Evolutionary conservation across 1,139 yeast genomes (phyloP), one percentile per base, ranked within the genome.

Genomic region (Yamadazyma dendronema): DNA sequence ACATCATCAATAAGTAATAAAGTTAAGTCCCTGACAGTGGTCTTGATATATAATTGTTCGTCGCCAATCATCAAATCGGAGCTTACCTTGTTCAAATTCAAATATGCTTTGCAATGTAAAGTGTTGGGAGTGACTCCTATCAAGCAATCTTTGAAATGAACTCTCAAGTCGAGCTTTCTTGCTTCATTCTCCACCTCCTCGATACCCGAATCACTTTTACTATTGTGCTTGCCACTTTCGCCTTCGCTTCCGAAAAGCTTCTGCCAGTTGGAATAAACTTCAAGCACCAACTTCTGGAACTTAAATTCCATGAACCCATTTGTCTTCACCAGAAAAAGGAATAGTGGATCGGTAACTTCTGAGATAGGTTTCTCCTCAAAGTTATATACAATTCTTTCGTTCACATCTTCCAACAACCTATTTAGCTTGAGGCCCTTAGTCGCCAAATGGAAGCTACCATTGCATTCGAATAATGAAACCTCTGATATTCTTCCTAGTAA

Each of bases 71-170:
- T 56, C 1, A 80, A 34, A 38, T 79, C 85, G 9, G 75, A 58
- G 35, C 62, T 76, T 4, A 83, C 85, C 40, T 71, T 74, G 8
- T 69, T 67, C 1, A 83, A 47, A 1, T 74, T 62, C 12, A 85
- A 37, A 12, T 70, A 59, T 0, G 80, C 71, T 43, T 79, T 79
- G 23, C 84, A 72, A 0, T 53, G 48, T 12, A 87, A 54, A 38
- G 82, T 62, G 7, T 77, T 77, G 0, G 95, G 90, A 17, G 65
- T 71, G 17, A 84, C 50, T 0, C 83, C 84, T 27, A 84, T 41
- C 1, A 73, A 62, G 39, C 81, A 74, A 42, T 82, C 82, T 15
- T 69, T 50, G 11, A 82, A 52, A 1, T 66, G 61, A 14, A 80
- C 35, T 34, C 79, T 71, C 7, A 78, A 41, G 26, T 71, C 77